Evolutionary conservation across 2,329 filamentous ascomycete genomes (phyloP), one percentile per base, ranked within the genome.

Genomic region (Celoporthe dispersa): DNA sequence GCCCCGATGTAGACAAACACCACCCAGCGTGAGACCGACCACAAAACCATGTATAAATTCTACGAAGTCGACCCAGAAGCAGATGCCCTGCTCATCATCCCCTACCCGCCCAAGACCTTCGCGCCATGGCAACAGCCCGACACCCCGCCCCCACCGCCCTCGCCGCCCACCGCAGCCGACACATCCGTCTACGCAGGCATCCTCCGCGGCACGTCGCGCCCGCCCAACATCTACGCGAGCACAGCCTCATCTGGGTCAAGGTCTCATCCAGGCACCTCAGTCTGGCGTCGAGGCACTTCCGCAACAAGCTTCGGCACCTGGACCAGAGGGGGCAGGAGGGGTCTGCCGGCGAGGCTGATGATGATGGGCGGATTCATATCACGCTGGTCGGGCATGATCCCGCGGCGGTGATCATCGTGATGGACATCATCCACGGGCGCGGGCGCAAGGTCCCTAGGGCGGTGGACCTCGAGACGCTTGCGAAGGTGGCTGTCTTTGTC

Each of bases 351-450:
- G 35, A 37, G 4, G 35, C 4, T 9, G 35, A 37, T 9, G 35
- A 37, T 9, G 41, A 48, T 62, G 78, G 78, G 19, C 76, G 79
- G 59, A 67, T 77, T 7, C 78, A 80, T 67, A 68, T 80, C 8
- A 70, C 68, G 4, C 71, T 80, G 7, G 75, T 75, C 4, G 76
- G 75, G 22, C 77, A 79, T 68, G 79, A 85, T 67, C 73, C 76
- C 4, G 75, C 80, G 8, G 81, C 83, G 0, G 77, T 85, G 5
- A 75, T 79, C 11, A 79, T 81, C 25, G 67, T 85, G 0, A 75
- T 86, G 63, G 80, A 84, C 69, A 81, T 83, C n/a, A 75, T 86
- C 12, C 84, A 86, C 74, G 77, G 80, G 64, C 79, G 79, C 3
- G 79, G 77, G 19, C 72, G 77, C n/a, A 78, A 80, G 57, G 78